Conservation (phyloP, 192 early-diverging fungal genomes). For the Spizellomyces punctatus region DNA sequence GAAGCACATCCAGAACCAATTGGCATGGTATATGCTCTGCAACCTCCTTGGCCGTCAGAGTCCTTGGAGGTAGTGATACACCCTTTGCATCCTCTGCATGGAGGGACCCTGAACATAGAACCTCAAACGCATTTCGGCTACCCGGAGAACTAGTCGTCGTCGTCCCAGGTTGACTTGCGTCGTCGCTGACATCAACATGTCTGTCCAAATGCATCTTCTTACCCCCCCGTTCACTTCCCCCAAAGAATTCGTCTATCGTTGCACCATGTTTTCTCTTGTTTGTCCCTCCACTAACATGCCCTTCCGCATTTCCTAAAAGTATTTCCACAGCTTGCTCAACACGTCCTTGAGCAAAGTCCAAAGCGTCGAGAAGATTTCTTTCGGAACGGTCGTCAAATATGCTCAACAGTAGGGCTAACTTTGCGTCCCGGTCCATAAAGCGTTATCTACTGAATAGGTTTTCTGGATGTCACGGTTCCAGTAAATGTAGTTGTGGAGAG, state of each 20-base stretch:
- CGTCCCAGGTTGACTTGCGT: too few relatives aligned
- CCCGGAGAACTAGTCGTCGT: neutral
- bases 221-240: neutral
- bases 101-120: neutral
- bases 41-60: constrained; percentile 33
- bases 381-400: constrained; percentile 5
- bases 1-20: constrained; percentile 41
- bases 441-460: too few relatives aligned
- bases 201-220: neutral
- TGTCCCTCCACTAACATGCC: neutral
- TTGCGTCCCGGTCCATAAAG: neutral
- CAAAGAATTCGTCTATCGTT: neutral
- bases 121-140: constrained; percentile 5
- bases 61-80: constrained; percentile 13
- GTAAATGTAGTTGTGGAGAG: too few relatives aligned
- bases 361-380: neutral
- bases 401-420: constrained; percentile 6
- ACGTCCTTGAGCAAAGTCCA: neutral
- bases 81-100: neutral
- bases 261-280: neutral
- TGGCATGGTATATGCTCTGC: constrained; percentile 47
- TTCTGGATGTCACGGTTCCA: too few relatives aligned
- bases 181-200: neutral
- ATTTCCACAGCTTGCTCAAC: neutral
- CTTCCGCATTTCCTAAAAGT: neutral